phyloP scores from a whole-genome alignment of 2,329 filamentous ascomycete species.

The Chaetomiaceae sp. region DNA sequence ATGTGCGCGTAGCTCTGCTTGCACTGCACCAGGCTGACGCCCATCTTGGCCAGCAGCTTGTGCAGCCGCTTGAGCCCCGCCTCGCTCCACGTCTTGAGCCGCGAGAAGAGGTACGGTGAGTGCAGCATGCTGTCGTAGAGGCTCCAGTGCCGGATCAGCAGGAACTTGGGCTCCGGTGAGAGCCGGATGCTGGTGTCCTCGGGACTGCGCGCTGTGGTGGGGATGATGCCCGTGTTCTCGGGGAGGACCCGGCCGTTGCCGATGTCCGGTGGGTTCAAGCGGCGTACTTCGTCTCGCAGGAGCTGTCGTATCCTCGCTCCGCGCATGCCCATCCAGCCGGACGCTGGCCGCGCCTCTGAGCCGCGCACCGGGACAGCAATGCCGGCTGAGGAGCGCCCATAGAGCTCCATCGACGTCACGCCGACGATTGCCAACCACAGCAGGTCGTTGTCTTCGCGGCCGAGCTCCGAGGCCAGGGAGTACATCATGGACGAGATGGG shows the following conservation, averaged over 20 bases:
- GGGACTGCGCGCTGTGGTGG: conserved; percentile 78
- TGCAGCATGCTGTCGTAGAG: conserved; percentile 98
- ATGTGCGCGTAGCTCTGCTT: conserved; percentile 96
- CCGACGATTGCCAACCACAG: conserved; percentile 94
- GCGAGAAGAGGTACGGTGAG: conserved; percentile 86
- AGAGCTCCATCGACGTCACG: conserved; percentile 87
- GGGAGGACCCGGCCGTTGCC: conserved; percentile 54
- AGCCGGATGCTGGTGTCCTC: conserved; percentile 89
- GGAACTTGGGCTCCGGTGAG: conserved; percentile 87
- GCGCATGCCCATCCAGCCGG: conserved; percentile 75
- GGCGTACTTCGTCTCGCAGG: conserved; percentile 85
- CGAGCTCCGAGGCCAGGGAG: conserved; percentile 87
- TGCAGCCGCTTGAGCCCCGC: conserved; percentile 80
- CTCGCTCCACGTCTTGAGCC: conserved; percentile 92
- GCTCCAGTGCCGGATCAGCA: conserved; percentile 93
- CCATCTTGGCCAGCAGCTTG: conserved; percentile 97
- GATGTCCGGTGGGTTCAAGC: conserved; percentile 74
- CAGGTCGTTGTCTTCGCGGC: conserved; percentile 92
- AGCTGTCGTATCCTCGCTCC: conserved; percentile 80
- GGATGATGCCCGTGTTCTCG: conserved; percentile 75
- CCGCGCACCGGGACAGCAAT: conserved; percentile 56
- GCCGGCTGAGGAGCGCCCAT: conserved; percentile 77
- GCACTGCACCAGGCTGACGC: conserved; percentile 86
- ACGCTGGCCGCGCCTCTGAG: conserved; percentile 50
- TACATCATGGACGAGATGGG: conserved; percentile 93